Percentiles rank a stretch among this genome's conserved stretches.
Evolutionary conservation across 371 early-diverging fungal genomes (phyloP).

Genomic region (Sporodiniella umbellata): DNA sequence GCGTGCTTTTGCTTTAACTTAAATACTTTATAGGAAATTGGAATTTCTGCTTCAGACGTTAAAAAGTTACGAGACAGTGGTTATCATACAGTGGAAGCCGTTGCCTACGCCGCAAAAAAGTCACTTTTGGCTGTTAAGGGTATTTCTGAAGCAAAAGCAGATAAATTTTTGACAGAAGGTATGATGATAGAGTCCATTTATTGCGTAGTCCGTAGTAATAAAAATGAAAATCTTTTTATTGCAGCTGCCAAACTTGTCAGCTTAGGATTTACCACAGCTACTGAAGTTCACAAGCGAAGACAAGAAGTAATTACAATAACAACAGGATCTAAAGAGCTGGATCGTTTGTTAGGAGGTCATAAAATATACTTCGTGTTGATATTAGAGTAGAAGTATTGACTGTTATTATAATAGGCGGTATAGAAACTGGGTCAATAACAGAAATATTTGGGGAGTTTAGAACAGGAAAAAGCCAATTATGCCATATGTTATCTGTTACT

Average conservation of each 20-base stretch:
- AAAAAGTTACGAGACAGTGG: conserved; percentile 93
- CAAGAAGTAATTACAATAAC: conserved; percentile 86
- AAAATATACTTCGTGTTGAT: too few species aligned
- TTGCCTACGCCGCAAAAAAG: conserved; percentile 98
- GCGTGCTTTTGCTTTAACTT: not conserved
- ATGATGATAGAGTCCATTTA: too few species aligned
- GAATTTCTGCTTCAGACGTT: conserved; percentile 82
- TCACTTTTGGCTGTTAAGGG: conserved; percentile 92
- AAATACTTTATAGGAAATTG: conserved; percentile 63
- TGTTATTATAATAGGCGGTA: conserved; percentile 80
- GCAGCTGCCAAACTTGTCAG: conserved; percentile 91
- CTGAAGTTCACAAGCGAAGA: conserved; percentile 90
- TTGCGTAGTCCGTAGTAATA: not conserved
- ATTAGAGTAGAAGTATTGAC: too few species aligned
- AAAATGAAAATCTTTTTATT: not conserved
- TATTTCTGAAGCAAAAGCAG: conserved; percentile 98
- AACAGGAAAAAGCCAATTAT: conserved; percentile 99
- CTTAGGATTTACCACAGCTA: conserved; percentile 98
- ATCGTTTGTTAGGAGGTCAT: conserved; percentile 89
- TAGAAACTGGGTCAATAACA: conserved; percentile 99
- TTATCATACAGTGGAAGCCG: conserved; percentile 91
- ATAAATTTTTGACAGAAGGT: conserved; percentile 96
- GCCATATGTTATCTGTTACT: conserved; percentile 98
- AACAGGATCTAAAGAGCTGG: conserved; percentile 96
- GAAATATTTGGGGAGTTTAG: conserved; percentile 99